phyloP scores from a whole-genome alignment of 805 yeast species.

The Dipodascopsis tothii region DNA sequence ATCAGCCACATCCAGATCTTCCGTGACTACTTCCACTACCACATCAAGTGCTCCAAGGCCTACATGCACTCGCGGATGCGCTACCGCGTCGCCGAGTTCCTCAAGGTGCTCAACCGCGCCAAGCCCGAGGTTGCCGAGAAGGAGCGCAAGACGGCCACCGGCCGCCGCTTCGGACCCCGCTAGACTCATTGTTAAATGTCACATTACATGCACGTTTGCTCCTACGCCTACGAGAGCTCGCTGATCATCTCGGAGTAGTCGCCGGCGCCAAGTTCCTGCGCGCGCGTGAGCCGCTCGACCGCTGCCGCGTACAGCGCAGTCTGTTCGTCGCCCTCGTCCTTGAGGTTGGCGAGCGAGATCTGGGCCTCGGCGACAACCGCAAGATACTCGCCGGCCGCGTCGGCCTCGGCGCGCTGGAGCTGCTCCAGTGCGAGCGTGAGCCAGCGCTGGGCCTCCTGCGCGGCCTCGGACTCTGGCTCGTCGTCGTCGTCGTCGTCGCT shows the following conservation, averaged over 20 bases:
- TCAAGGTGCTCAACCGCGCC: slow-evolving; percentile 92
- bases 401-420: slow-evolving; percentile 34
- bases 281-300: slow-evolving; percentile 56
- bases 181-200: slow-evolving; percentile 1
- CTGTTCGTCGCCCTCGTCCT: slow-evolving; percentile 63
- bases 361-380: slow-evolving; percentile 66
- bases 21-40: slow-evolving; percentile 96
- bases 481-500: slow-evolving; percentile 19
- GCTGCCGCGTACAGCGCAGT: slow-evolving; percentile 61
- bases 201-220: slow-evolving; percentile 1
- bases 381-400: slow-evolving; percentile 29
- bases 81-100: slow-evolving; percentile 84
- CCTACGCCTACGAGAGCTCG: slow-evolving; percentile 23
- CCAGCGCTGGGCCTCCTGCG: slow-evolving; percentile 3
- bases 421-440: not conserved
- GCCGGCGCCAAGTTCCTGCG: slow-evolving; percentile 48
- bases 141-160: slow-evolving; percentile 67
- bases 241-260: slow-evolving; percentile 33
- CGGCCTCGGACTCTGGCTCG: slow-evolving; percentile 10
- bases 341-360: slow-evolving; percentile 69
- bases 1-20: slow-evolving; percentile 86
- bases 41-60: slow-evolving; percentile 96
- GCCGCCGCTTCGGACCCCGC: slow-evolving; percentile 49
- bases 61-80: slow-evolving; percentile 98
- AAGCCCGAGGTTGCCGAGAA: slow-evolving; percentile 78